phyloP scores from a whole-genome alignment of 352 stramenopile species.

The Globisporangium nunn region DNA sequence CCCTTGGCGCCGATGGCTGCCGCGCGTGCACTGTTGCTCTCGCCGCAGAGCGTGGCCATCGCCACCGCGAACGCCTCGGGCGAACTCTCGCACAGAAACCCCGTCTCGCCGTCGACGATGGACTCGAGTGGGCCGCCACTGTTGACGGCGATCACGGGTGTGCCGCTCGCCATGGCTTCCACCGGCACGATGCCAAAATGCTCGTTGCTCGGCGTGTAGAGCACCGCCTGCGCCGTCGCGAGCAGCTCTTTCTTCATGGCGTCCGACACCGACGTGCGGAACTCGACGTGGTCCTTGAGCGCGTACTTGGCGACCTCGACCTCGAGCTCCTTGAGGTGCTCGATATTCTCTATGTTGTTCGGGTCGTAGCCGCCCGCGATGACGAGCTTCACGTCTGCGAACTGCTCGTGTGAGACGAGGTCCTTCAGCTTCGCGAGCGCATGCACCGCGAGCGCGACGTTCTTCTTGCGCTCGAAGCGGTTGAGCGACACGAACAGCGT shows the following conservation, averaged over 20 bases:
- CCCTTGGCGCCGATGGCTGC: conserved; percentile 41
- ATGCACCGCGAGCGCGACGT: conserved; percentile 87
- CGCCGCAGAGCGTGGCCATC: conserved; percentile 54
- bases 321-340: conserved; percentile 90
- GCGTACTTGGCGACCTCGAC: conserved; percentile 47
- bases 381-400: conserved; percentile 76
- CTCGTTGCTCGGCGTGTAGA: conserved; percentile 96
- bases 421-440: conserved; percentile 57
- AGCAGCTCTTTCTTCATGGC: conserved; percentile 84
- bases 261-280: conserved; percentile 87
- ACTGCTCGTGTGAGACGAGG: conserved; percentile 27
- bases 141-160: conserved; percentile 92
- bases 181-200: conserved; percentile 99
- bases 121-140: conserved; percentile 96
- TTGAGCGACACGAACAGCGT: conserved; percentile 94
- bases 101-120: conserved; percentile 84
- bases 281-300: conserved; percentile 73
- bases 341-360: conserved; percentile 94
- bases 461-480: conserved; percentile 98
- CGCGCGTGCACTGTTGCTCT: conserved; percentile 20
- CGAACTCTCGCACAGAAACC: conserved; percentile 69
- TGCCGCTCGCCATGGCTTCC: conserved; percentile 95
- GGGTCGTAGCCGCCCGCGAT: conserved; percentile 96
- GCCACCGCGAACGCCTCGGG: conserved; percentile 48
- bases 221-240: conserved; percentile 71